Conservation (phyloP, 139 green algal genomes). For the Coccomyxa sp. region DNA sequence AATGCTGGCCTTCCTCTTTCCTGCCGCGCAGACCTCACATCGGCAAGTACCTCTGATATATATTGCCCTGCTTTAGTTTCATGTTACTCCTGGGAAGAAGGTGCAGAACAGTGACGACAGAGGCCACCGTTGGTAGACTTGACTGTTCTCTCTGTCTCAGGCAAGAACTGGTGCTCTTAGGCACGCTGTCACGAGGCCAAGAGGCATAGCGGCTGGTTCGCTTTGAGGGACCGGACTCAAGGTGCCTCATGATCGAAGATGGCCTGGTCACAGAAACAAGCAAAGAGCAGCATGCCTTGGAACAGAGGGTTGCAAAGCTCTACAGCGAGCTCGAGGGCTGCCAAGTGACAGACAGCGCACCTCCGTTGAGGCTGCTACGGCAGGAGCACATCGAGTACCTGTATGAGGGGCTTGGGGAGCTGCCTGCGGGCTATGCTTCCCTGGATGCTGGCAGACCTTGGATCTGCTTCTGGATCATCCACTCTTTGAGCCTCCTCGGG, state of each 20-base stretch:
- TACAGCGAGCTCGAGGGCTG: constrained; percentile 26
- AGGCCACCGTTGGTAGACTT: no score
- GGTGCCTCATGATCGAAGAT: constrained; percentile 21
- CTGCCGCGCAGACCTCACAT: no score
- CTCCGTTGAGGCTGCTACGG: constrained; percentile 45
- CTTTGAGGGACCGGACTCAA: no score
- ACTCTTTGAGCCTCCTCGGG: constrained; percentile 81
- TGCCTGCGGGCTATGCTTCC: constrained; percentile 50
- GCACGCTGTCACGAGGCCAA: no score
- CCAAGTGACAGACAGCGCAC: constrained; percentile 1
- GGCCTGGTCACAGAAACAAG: constrained; percentile 2
- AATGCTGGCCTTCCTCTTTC: no score
- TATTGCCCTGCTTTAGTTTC: no score
- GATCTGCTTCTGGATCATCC: constrained; percentile 90
- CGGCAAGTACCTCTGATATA: no score
- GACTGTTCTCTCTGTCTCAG: no score
- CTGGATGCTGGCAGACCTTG: constrained; percentile 85
- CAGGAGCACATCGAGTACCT: constrained; percentile 58
- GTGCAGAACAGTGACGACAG: no score
- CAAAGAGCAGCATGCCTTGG: constrained; percentile 42
- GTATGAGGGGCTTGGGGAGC: constrained; percentile 41
- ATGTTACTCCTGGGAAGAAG: no score
- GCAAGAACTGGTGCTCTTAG: no score
- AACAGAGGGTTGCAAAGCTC: constrained; percentile 37
- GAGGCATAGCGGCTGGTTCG: no score